Percentiles rank a stretch among this genome's conserved stretches.
Evolutionary conservation across 2,329 filamentous ascomycete species (phyloP).

Genomic region (Plenodomus tracheiphilus): DNA sequence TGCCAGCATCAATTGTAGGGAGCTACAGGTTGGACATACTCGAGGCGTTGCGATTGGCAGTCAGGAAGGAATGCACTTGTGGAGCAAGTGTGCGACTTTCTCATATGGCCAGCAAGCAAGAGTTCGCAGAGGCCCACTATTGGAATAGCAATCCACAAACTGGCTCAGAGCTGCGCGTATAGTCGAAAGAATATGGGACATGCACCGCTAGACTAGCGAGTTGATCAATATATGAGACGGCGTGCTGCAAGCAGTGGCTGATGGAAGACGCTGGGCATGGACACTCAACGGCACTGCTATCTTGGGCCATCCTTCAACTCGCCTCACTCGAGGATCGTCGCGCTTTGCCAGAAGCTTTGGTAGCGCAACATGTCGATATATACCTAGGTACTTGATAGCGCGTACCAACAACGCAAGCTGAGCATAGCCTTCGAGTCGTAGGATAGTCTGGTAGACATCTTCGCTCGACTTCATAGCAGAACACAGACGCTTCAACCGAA

Average conservation of each 20-base stretch:
- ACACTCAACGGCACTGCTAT: constrained; percentile 39
- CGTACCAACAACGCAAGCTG: constrained; percentile 55
- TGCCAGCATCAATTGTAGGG: not conserved
- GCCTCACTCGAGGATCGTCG: constrained; percentile 40
- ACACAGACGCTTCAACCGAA: constrained; percentile 52
- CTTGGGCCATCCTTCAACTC: constrained; percentile 35
- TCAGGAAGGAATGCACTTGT: not conserved
- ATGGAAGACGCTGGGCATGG: constrained; percentile 32
- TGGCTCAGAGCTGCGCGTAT: constrained; percentile 16
- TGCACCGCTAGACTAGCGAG: constrained; percentile 20
- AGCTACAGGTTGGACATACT: not conserved
- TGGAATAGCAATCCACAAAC: not conserved
- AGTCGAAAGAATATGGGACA: constrained; percentile 16
- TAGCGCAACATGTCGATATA: constrained; percentile 70
- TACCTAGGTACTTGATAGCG: constrained; percentile 65
- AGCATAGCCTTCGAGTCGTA: constrained; percentile 49
- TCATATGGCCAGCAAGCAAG: not conserved
- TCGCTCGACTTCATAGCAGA: constrained; percentile 75
- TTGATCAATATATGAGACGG: constrained; percentile 27
- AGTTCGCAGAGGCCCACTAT: not conserved
- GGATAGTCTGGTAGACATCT: constrained; percentile 62
- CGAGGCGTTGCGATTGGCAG: too few relatives aligned
- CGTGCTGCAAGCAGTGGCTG: constrained; percentile 25
- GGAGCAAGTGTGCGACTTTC: constrained; percentile 1
- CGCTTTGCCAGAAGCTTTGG: constrained; percentile 46